Conservation (phyloP, 345 rosid species). For the Abelmoschus esculentus region DNA sequence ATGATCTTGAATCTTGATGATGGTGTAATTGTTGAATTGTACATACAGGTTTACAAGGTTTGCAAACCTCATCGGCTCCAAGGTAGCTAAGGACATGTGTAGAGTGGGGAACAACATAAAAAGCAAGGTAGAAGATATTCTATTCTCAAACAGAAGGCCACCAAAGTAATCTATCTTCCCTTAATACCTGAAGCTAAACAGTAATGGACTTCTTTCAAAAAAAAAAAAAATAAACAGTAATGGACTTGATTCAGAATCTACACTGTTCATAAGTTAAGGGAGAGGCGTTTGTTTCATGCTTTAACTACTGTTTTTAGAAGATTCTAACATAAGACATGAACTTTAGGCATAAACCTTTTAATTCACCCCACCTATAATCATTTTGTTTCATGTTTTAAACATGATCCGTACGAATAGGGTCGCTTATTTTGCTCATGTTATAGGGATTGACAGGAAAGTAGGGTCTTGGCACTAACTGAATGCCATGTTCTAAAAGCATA, state of each 20-base stretch:
- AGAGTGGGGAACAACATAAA: conserved; percentile 36
- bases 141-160: conserved; percentile 1
- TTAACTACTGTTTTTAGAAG: too few relatives aligned
- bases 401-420: too few relatives aligned
- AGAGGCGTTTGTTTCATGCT: too few relatives aligned
- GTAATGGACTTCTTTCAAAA: not conserved
- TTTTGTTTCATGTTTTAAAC: too few relatives aligned
- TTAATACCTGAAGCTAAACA: not conserved
- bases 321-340: too few relatives aligned
- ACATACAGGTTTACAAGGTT: conserved; percentile 35
- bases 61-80: conserved; percentile 34
- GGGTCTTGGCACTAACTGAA: too few relatives aligned
- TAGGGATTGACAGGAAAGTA: too few relatives aligned
- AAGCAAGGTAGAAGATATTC: conserved; percentile 29
- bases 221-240: not conserved
- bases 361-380: too few relatives aligned
- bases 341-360: too few relatives aligned
- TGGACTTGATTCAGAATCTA: not conserved
- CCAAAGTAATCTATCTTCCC: not conserved
- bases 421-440: too few relatives aligned
- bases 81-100: conserved; percentile 33
- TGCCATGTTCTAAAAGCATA: too few relatives aligned
- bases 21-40: not conserved
- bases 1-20: not conserved
- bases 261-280: not conserved